phyloP scores from a whole-genome alignment of 164 flowering plant species.

The Saururus chinensis region DNA sequence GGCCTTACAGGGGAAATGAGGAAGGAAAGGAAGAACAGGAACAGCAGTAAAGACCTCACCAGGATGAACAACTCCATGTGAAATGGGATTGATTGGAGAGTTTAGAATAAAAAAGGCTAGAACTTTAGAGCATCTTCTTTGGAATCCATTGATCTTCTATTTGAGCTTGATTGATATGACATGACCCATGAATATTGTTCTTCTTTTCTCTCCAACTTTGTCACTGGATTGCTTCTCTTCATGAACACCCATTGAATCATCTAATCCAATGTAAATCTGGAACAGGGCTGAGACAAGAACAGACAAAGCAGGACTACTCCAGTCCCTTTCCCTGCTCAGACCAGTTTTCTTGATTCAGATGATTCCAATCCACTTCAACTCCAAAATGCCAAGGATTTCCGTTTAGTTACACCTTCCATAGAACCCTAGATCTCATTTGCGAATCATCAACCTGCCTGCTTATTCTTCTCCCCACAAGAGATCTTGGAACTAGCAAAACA shows the following conservation, averaged over 20 bases:
- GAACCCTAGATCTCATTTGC: background rate
- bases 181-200: background rate
- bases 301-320: background rate
- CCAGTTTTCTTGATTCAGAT: slow-evolving; percentile 3
- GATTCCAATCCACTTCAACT: background rate
- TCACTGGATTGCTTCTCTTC: background rate
- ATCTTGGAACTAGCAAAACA: slow-evolving; percentile 3
- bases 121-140: background rate
- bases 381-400: too few relatives aligned
- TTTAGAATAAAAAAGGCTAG: background rate
- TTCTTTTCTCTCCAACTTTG: background rate
- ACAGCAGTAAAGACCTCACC: background rate
- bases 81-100: background rate
- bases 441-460: slow-evolving; percentile 1
- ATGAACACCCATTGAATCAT: background rate
- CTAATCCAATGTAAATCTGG: too few relatives aligned
- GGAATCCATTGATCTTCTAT: background rate
- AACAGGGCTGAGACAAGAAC: background rate
- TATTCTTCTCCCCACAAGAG: background rate
- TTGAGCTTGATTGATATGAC: background rate
- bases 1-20: slow-evolving; percentile 17
- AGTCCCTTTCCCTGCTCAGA: slow-evolving; percentile 4
- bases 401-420: too few relatives aligned
- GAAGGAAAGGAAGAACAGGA: slow-evolving; percentile 6
- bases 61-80: slow-evolving; percentile 6